Base-by-base conservation (phyloP, 2,329 filamentous ascomycete genomes). In the Colletotrichum liriopes region DNA sequence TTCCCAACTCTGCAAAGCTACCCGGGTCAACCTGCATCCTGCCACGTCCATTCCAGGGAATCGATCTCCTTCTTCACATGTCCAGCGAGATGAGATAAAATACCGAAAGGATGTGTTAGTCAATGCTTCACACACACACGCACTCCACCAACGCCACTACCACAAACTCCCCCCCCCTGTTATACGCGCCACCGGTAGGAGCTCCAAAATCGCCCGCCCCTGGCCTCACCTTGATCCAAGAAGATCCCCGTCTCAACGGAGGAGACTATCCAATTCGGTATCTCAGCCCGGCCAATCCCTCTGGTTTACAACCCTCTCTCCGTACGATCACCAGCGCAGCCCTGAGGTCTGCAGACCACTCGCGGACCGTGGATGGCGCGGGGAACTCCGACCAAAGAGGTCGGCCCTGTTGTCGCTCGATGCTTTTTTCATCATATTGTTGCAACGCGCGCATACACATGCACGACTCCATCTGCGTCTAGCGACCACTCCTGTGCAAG, bases 31-130 rank as follows among this genome's bases (percentile, higher is more conserved):
- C 59, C 37, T 71, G 54, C 63, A 61, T 49, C 39, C 43, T 71
- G 67, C 49, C 49, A 61, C 39, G 26, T 37, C 56, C 49, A n/a
- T 59, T 62, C 26, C 32, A 12, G 64, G 64, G n/a, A 68, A 51
- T 67, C 64, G 32, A 63, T 71, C 64, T 56, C 39, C 35, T 58
- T 68, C 64, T 58, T 68, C 64, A 71, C 68, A 68, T 71, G 68
- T 43, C 41, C 49, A 62, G n/a, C 51, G 41, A 67, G 39, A 56
- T 56, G 56, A 43, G 45, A 37, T 58, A 37, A 49, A 43, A 39
- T 58, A 37, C 68, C 56, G 51, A 67, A 23, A 14, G 23, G 23
- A 41, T 20, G 12, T 29, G 11, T 16, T 12, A 12, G 8, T 35
- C 11, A 26, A 20, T 18, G 29, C 47, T 51, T 37, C 5, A 29